phyloP scores from a whole-genome alignment of 1,139 yeast genomes.

The Tardiomyces blankii region DNA sequence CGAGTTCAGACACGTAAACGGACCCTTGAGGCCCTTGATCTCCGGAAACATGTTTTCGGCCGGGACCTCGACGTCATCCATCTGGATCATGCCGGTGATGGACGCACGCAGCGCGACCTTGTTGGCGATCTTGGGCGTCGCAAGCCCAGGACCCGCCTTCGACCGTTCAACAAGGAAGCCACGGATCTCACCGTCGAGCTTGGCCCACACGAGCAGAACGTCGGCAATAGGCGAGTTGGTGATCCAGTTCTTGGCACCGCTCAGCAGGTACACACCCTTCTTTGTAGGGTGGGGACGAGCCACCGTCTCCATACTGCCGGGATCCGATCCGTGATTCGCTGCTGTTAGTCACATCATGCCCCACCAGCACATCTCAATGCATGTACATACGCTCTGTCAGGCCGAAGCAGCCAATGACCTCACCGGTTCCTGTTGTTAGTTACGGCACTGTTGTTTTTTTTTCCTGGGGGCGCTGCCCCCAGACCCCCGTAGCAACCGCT shows the following conservation, averaged over 20 bases:
- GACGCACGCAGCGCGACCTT: slow-evolving; percentile 33
- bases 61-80: slow-evolving; percentile 35
- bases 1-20: slow-evolving; percentile 34
- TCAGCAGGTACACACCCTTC: slow-evolving; percentile 30
- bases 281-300: slow-evolving; percentile 33
- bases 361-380: too few species aligned
- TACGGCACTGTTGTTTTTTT: background rate
- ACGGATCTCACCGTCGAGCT: slow-evolving; percentile 32
- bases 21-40: slow-evolving; percentile 33
- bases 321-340: slow-evolving; percentile 35
- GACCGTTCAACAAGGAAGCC: slow-evolving; percentile 33
- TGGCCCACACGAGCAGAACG: slow-evolving; percentile 33
- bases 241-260: slow-evolving; percentile 36
- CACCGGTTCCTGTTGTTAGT: slow-evolving; percentile 24
- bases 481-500: too few species aligned
- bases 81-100: slow-evolving; percentile 34
- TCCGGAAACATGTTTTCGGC: slow-evolving; percentile 31
- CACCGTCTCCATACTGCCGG: slow-evolving; percentile 34
- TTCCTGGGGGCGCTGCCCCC: too few species aligned
- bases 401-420: slow-evolving; percentile 34
- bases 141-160: slow-evolving; percentile 22
- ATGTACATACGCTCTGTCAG: slow-evolving; percentile 27
- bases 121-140: slow-evolving; percentile 31
- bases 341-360: too few species aligned
- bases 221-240: slow-evolving; percentile 38